These are phyloP conservation scores for Zopfochytrium polystomum DNA, from an alignment of 371 early-diverging fungal species.

Conservation along the genomic window DNA sequence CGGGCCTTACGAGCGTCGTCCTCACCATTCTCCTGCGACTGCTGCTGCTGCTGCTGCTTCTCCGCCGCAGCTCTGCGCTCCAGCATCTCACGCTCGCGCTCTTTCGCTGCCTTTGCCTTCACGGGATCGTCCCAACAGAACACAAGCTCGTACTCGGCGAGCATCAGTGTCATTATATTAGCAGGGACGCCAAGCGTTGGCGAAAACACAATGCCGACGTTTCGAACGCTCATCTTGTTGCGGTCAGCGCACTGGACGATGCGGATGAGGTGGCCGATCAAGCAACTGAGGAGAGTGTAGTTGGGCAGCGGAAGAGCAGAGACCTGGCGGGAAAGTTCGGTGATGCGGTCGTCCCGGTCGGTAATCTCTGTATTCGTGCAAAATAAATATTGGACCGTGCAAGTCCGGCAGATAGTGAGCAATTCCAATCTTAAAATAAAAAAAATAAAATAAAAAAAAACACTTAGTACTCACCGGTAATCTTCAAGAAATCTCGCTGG, in stretches of 20 bases:
- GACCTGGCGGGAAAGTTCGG: slow-evolving; percentile 74
- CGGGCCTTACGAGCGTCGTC: neutral
- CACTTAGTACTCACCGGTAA: slow-evolving; percentile 20
- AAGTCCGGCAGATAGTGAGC: neutral
- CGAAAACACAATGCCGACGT: slow-evolving; percentile 92
- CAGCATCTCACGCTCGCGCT: slow-evolving; percentile 14
- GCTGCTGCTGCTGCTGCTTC: slow-evolving; percentile 2
- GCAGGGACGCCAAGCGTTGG: slow-evolving; percentile 91
- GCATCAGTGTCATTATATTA: slow-evolving; percentile 78
- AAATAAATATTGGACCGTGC: neutral
- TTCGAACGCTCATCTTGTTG: slow-evolving; percentile 92
- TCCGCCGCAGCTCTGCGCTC: slow-evolving; percentile 1
- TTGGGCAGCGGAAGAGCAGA: slow-evolving; percentile 77
- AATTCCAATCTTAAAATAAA: neutral
- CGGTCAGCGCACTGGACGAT: slow-evolving; percentile 74
- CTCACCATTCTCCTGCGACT: neutral
- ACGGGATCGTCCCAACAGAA: slow-evolving; percentile 51
- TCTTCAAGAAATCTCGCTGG: slow-evolving; percentile 71
- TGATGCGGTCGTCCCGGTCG: slow-evolving; percentile 67
- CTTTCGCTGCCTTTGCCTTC: slow-evolving; percentile 8
- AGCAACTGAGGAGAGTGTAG: slow-evolving; percentile 80
- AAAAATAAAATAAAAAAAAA: slow-evolving; percentile 1
- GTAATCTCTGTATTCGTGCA: slow-evolving; percentile 52
- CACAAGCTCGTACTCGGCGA: slow-evolving; percentile 83
- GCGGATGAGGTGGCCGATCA: slow-evolving; percentile 84